Base-by-base conservation (phyloP, 2,329 filamentous ascomycete species). In the Verticillium albo-atrum region DNA sequence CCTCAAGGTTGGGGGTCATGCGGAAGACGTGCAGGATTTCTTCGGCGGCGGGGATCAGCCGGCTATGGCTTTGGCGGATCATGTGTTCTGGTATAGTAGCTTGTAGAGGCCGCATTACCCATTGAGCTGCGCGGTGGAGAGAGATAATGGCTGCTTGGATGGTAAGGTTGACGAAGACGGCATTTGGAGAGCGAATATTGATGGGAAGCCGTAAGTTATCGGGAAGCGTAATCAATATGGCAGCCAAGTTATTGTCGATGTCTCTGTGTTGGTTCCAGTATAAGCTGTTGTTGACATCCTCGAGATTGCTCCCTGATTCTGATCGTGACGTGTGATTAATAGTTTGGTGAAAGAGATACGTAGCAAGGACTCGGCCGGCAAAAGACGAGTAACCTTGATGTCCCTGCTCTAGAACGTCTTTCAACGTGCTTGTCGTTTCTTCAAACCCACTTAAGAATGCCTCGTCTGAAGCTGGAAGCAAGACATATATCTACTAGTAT, bases 101-200 rank as follows among this genome's bases (percentile, higher is more conserved):
- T 4, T 9, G 42, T 20, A 50, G 42, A 4, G 42, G 42, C 7
- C 42, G 42, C 20, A 50, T 50, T n/a, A 20, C 20, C 42, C 42
- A 50, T 12, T 50, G 42, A 12, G 42, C 42, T 14, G 42, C 20
- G 71, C 89, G 86, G 66, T 90, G 87, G 6, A 90, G 74, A 68
- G 86, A 89, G 53, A 90, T 89, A 1, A 83, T 84, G 14, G 86
- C 87, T 3, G 87, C 87, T 65, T 89, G 86, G 20, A 89, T 82
- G 66, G 82, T 83, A 82, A 89, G 87, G 65, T 89, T 89, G 64
- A 84, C 75, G 68, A 89, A 89, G 2, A 89, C 79, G 26, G 85
- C 79, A 60, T 89, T 89, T 0, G 84, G 77, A 66, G 88, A 79
- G 54, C 77, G 74, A 47, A 87, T 73, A 1, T 83, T 84, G 25